phyloP scores from a whole-genome alignment of 495 filamentous ascomycete genomes.

The Chaetomium tenue region DNA sequence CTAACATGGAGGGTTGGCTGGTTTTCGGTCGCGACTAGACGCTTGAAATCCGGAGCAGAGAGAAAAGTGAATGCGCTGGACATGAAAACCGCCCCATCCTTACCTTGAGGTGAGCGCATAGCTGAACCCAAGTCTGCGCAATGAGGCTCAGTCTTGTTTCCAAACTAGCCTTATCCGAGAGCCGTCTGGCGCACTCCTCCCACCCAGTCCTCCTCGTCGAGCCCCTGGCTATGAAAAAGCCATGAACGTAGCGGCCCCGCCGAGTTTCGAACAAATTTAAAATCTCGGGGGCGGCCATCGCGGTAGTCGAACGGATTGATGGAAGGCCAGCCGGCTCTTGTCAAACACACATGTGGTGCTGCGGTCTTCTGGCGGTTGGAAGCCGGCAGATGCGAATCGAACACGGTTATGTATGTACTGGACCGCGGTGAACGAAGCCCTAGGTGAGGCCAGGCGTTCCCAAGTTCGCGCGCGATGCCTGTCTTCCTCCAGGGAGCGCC shows the following conservation, averaged over 20 bases:
- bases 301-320: conserved; percentile 43
- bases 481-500: neutral
- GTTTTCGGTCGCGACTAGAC: neutral
- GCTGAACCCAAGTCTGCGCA: conserved; percentile 35
- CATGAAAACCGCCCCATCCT: conserved; percentile 15
- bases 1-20: neutral
- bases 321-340: conserved; percentile 29
- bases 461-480: neutral
- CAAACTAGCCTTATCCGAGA: conserved; percentile 17
- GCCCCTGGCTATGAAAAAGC: conserved; percentile 22
- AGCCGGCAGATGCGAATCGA: conserved; percentile 20
- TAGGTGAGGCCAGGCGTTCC: neutral
- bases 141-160: conserved; percentile 32
- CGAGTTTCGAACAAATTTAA: conserved; percentile 35
- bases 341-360: conserved; percentile 49
- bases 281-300: conserved; percentile 46
- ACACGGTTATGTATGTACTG: conserved; percentile 9
- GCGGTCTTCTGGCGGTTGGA: conserved; percentile 31
- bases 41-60: neutral
- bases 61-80: neutral
- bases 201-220: conserved; percentile 28
- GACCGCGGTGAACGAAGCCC: conserved; percentile 15
- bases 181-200: conserved; percentile 22
- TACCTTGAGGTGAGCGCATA: conserved; percentile 31
- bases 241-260: conserved; percentile 32